These are phyloP conservation scores for Daldinia sp. DNA, from an alignment of 2,329 filamentous ascomycete species.

Conservation along the genomic window DNA sequence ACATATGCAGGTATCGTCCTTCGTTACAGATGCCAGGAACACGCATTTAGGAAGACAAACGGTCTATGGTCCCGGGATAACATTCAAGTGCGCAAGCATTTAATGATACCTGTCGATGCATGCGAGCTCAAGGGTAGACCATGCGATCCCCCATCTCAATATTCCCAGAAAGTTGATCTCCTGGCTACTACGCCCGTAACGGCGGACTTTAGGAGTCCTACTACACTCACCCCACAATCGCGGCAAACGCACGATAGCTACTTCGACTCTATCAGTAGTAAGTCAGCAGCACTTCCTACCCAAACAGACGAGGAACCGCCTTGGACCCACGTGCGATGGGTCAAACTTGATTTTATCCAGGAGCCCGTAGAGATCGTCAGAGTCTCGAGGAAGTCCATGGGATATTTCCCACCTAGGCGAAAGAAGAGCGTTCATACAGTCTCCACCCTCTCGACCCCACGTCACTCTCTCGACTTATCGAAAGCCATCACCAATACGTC, in stretches of 20 bases:
- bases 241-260: constrained; percentile 52
- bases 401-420: constrained; percentile 89
- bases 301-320: constrained; percentile 67
- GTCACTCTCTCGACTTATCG: constrained; percentile 68
- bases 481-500: constrained; percentile 49
- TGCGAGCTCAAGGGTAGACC: constrained; percentile 83
- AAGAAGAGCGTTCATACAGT: constrained; percentile 80
- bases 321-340: constrained; percentile 92
- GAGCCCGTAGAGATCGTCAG: constrained; percentile 85
- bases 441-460: constrained; percentile 73
- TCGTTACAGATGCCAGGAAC: constrained; percentile 85
- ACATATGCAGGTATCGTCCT: constrained; percentile 92
- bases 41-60: constrained; percentile 85
- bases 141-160: constrained; percentile 61
- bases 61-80: constrained; percentile 94
- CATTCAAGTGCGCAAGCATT: constrained; percentile 81
- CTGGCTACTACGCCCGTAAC: constrained; percentile 58
- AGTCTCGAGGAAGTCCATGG: constrained; percentile 79
- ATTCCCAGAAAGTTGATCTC: constrained; percentile 57
- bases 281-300: constrained; percentile 39
- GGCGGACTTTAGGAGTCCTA: constrained; percentile 40
- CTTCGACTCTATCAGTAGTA: constrained; percentile 52
- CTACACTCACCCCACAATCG: constrained; percentile 32
- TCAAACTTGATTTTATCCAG: constrained; percentile 73
- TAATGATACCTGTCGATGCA: constrained; percentile 88